Conservation (phyloP, 2,329 filamentous ascomycete species). For the Nannizzia gypsea region DNA sequence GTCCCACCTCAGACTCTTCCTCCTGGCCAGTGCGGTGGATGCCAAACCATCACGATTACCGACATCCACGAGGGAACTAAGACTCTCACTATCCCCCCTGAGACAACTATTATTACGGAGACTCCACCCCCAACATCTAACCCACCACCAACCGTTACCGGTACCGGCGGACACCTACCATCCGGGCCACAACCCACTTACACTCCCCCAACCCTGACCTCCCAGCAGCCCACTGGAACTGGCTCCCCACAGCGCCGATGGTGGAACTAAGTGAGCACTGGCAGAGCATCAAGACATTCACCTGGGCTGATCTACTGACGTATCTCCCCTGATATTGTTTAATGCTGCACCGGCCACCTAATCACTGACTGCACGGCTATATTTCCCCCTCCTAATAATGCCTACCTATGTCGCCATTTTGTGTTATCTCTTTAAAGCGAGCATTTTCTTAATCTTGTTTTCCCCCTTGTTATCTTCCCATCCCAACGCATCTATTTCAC, state of each 20-base stretch:
- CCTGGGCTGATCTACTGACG: background rate
- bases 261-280: background rate
- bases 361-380: background rate
- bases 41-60: background rate
- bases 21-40: background rate
- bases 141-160: constrained; percentile 2
- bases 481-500: background rate
- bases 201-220: background rate
- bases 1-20: constrained; percentile 14
- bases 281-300: background rate
- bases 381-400: background rate
- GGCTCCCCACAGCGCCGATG: background rate
- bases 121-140: constrained; percentile 4
- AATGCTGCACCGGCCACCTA: background rate
- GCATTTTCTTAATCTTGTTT: background rate
- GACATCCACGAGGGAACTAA: constrained; percentile 2
- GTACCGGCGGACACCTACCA: background rate
- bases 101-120: background rate
- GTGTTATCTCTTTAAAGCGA: background rate
- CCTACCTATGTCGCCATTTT: background rate
- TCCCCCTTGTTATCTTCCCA: background rate
- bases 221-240: background rate
- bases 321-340: background rate
- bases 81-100: background rate
- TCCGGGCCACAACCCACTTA: background rate